phyloP scores from a whole-genome alignment of 331 rosid genomes.

The Rhamnella rubrinervis region DNA sequence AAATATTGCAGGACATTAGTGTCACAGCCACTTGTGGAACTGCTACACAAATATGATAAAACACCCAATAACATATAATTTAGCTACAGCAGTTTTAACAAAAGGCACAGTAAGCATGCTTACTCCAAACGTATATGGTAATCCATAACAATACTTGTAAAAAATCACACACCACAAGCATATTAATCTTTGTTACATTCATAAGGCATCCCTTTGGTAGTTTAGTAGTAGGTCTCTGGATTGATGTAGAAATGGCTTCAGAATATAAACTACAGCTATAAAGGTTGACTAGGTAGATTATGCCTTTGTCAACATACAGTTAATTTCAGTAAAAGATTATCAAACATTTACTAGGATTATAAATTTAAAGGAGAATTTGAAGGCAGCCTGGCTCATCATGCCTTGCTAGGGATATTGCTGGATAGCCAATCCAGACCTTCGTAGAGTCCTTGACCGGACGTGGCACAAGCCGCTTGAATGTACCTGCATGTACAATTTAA shows the following conservation, averaged over 20 bases:
- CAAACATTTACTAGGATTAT: neutral
- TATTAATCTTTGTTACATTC: neutral
- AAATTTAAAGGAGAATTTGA: neutral
- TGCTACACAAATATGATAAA: neutral
- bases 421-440: constrained; percentile 92
- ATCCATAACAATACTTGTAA: neutral
- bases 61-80: neutral
- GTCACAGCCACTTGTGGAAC: no score
- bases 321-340: neutral
- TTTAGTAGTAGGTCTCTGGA: neutral
- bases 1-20: no score
- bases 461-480: constrained; percentile 77
- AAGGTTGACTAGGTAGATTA: neutral
- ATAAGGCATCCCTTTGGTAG: neutral
- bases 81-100: neutral
- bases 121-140: neutral
- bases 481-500: constrained; percentile 41
- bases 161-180: neutral
- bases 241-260: neutral
- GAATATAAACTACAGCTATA: neutral
- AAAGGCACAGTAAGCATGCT: neutral
- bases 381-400: constrained; percentile 25
- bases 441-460: constrained; percentile 75
- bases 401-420: constrained; percentile 61
- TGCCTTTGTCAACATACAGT: constrained; percentile 15